Conservation (phyloP, 441 rosid species). For the Pelargonium cotyledonis region DNA sequence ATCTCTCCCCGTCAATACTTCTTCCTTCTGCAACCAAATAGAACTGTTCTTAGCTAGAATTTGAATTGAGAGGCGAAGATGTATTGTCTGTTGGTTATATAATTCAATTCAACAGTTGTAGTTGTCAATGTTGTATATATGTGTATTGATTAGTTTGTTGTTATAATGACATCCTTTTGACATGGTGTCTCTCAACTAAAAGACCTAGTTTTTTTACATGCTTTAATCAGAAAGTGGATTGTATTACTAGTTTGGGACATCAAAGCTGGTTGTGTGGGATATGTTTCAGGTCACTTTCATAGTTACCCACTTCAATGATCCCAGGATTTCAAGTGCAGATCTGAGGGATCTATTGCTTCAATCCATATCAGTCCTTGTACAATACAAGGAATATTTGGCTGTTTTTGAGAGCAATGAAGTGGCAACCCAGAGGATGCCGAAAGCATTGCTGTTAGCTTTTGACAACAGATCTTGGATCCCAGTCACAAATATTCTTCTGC, state of each 20-base stretch:
- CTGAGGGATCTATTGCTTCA: slow-evolving; percentile 94
- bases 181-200: not conserved
- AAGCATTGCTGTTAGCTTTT: slow-evolving; percentile 78
- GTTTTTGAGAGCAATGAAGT: slow-evolving; percentile 86
- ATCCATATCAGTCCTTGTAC: slow-evolving; percentile 87
- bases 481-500: slow-evolving; percentile 81
- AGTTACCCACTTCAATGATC: slow-evolving; percentile 83
- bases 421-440: slow-evolving; percentile 71
- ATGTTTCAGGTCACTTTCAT: slow-evolving; percentile 69
- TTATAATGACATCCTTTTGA: slow-evolving; percentile 9
- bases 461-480: slow-evolving; percentile 97
- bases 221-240: slow-evolving; percentile 8
- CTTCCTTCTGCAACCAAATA: not conserved
- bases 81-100: not conserved
- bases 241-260: not conserved
- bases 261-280: slow-evolving; percentile 6
- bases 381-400: slow-evolving; percentile 74
- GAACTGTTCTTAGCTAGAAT: slow-evolving; percentile 1
- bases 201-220: not conserved
- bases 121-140: not conserved
- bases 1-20: not conserved
- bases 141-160: not conserved
- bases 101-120: not conserved
- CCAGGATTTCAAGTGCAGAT: slow-evolving; percentile 84
- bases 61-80: not conserved